Base-by-base conservation (phyloP, 345 rosid genomes). In the Camelina sativa region DNA sequence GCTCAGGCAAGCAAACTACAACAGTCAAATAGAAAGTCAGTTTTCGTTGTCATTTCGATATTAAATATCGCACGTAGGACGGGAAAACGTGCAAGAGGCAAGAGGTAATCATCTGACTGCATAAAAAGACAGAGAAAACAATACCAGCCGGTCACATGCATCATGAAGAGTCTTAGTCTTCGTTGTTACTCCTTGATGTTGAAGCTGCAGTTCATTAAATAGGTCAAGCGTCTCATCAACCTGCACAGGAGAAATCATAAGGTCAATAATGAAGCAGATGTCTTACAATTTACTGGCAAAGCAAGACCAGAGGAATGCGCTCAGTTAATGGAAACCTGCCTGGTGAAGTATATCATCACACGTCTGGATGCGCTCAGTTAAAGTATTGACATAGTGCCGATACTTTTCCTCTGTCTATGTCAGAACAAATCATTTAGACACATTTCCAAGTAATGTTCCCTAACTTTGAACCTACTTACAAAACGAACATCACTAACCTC, bases 151-250 rank as follows among this genome's bases (percentile, higher is more conserved):
- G 58, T 94, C 96, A 66, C 97, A 94, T 63, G 98, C 98, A 80
- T 94, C 98, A 69, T 94, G 98, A 80, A 94, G 97, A 75, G 97
- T 94, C 83, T 94, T 94, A 57, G 98, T 94, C 84, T 94, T 94
- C 69, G 93, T 91, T n/a, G 91, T 91, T 61, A 94, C 98, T 0
- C 89, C 91, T 75, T 91, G 97, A 82, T 94, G 97, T 71, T 94
- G 98, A 80, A 88, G 82, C 75, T 94, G 96, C 48, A 90, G 82
- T 32, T 88, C 88, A 72, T 85, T 88, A 80, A 91, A 94, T 70
- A 91, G 83, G 80, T 86, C 88, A 22, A 94, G 85, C 37, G 98
- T 91, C 69, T 86, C 91, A 88, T 94, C 98, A 70, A 90, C 98
- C 96, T 94, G 79, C 80, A 60, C 19, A 73, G 8, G 72, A 71